Evolutionary conservation across 495 filamentous ascomycete species (phyloP), one percentile per base, ranked within the genome.

Genomic region (Bombardia bombarda): DNA sequence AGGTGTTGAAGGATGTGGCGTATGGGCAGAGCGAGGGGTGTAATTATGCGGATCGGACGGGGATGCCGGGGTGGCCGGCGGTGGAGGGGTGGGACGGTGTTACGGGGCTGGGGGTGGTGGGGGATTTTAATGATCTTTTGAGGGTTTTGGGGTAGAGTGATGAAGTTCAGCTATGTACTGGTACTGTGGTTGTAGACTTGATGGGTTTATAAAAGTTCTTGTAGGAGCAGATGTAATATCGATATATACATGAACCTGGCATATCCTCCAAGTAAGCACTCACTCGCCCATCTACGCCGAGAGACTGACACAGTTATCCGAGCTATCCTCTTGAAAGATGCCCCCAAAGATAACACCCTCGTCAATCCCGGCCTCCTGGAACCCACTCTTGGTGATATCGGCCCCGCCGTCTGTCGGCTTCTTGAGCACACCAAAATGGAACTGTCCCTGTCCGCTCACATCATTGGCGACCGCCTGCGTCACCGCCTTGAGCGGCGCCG

Each of bases 281-380:
- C n/a, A n/a, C n/a, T n/a, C n/a, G n/a, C n/a, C n/a, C n/a, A n/a
- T n/a, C n/a, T n/a, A n/a, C n/a, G n/a, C n/a, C n/a, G n/a, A n/a
- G 38, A 65, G 45, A 34, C 57, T 65, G 13, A 67, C 39, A 46
- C 63, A 65, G 5, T 57, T 60, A 19, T 14, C 40, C 10, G 57
- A 21, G 32, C 58, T 69, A 42, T 67, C 57, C 47, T 73, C 70
- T 32, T 67, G 45, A 49, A 73, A 74, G 33, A 72, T 61, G 14
- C 70, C 68, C 1, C 65, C 63, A 46, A 60, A 73, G 14, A 68
- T 56, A n/a, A 74, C 40, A 6, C 67, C 70, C 38, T 74, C 68
- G 32, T 69, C 53, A 37, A 72, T 62, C 4, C 56, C 65, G 9
- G 43, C 41, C 37, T 56, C 51, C 40, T 73, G 70, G 34, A 60